A percentile compares a stretch with the other conserved stretches of the same genome.
phyloP scores from a whole-genome alignment of 2,329 filamentous ascomycete genomes.

The Colletotrichum sp. region DNA sequence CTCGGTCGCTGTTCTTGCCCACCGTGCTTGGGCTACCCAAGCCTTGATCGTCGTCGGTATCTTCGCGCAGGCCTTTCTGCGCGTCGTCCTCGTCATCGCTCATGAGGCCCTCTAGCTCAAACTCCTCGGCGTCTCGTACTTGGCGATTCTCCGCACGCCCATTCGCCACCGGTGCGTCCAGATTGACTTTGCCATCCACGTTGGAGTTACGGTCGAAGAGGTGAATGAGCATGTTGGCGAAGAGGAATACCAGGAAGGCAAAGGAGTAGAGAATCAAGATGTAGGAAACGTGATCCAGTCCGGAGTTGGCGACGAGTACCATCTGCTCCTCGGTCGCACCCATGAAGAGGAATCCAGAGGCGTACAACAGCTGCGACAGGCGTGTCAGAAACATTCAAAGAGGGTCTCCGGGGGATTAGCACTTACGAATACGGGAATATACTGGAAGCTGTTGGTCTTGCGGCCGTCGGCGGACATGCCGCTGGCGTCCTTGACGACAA shows the following conservation, averaged over 20 bases:
- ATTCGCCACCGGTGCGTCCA: slow-evolving; percentile 33
- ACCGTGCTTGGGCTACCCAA: slow-evolving; percentile 43
- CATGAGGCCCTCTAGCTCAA: slow-evolving; percentile 83
- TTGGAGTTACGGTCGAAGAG: slow-evolving; percentile 74
- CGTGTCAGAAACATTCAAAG: background rate
- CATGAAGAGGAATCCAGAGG: slow-evolving; percentile 96
- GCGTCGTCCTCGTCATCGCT: slow-evolving; percentile 77
- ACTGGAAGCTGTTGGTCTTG: slow-evolving; percentile 68
- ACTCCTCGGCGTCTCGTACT: slow-evolving; percentile 80
- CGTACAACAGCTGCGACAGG: slow-evolving; percentile 75
- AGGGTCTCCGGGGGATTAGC: background rate
- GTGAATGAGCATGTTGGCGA: slow-evolving; percentile 83
- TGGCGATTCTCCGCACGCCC: slow-evolving; percentile 54
- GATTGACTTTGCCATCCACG: slow-evolving; percentile 40
- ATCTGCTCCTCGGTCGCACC: slow-evolving; percentile 97
- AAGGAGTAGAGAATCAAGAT: slow-evolving; percentile 90
- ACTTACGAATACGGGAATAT: slow-evolving; percentile 62
- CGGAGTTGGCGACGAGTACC: slow-evolving; percentile 72
- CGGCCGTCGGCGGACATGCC: slow-evolving; percentile 70
- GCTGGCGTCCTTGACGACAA: slow-evolving; percentile 78
- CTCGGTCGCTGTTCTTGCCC: slow-evolving; percentile 49
- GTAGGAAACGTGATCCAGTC: slow-evolving; percentile 89
- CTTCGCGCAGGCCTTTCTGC: slow-evolving; percentile 64
- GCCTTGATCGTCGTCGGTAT: slow-evolving; percentile 66
- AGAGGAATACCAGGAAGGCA: slow-evolving; percentile 89